A percentile compares a stretch with the other conserved stretches of the same genome.
phyloP scores from a whole-genome alignment of 345 rosid species.

The Geranium brycei region DNA sequence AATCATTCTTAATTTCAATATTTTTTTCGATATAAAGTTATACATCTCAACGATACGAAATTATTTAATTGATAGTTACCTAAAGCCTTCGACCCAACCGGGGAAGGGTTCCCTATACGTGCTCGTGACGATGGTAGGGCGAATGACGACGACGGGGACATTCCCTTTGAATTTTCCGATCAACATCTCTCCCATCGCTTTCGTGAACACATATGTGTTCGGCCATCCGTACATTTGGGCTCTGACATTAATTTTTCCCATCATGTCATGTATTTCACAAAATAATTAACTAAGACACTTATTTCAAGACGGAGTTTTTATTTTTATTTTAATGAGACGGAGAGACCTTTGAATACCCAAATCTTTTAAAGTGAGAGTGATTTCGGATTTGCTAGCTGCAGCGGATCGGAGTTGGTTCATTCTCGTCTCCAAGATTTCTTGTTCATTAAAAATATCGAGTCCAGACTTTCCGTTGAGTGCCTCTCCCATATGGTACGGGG shows the following conservation, averaged over 20 bases:
- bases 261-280: no score
- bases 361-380: constrained; percentile 41
- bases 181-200: constrained; percentile 68
- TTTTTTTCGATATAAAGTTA: no score
- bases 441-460: constrained; percentile 41
- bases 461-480: constrained; percentile 36
- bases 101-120: constrained; percentile 54
- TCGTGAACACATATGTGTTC: constrained; percentile 53
- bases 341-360: constrained; percentile 44
- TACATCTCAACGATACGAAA: background rate
- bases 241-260: constrained; percentile 14
- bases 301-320: no score
- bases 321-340: no score
- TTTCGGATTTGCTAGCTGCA: constrained; percentile 25
- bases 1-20: no score
- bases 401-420: constrained; percentile 26
- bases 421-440: constrained; percentile 28
- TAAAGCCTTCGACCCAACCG: constrained; percentile 68
- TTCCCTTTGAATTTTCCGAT: constrained; percentile 26
- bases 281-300: background rate
- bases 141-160: constrained; percentile 32
- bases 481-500: constrained; percentile 40
- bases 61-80: constrained; percentile 9
- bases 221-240: constrained; percentile 61
- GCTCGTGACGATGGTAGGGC: constrained; percentile 52